Conservation (phyloP, 768 basidiomycete species). For the Sporobolomyces phaffii region DNA sequence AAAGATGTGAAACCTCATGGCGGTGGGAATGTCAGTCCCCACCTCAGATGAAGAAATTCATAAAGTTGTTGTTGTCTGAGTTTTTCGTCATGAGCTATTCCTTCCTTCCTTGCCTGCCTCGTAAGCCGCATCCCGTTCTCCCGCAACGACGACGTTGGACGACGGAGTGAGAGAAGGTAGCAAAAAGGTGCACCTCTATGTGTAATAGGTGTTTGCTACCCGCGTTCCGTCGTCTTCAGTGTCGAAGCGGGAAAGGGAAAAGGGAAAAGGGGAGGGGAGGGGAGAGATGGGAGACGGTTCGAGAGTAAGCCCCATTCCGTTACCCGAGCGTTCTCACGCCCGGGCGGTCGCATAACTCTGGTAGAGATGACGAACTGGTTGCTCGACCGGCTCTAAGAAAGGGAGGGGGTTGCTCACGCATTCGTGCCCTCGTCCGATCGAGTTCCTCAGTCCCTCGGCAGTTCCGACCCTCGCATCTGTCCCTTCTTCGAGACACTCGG, state of each 20-base stretch:
- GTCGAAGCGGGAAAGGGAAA: background rate
- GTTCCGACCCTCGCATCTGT: background rate
- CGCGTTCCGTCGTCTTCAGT: background rate
- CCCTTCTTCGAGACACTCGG: background rate
- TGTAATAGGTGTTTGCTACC: slow-evolving; percentile 2
- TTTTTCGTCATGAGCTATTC: slow-evolving; percentile 13
- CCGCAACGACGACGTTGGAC: too few species aligned
- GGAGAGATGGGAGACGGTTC: slow-evolving; percentile 18
- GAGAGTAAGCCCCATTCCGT: slow-evolving; percentile 40
- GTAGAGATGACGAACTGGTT: slow-evolving; percentile 34
- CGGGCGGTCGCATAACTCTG: slow-evolving; percentile 36
- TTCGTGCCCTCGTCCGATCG: too few species aligned
- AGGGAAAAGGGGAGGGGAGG: background rate
- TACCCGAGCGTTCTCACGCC: background rate
- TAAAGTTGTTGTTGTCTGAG: slow-evolving; percentile 20
- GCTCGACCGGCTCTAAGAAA: slow-evolving; percentile 20
- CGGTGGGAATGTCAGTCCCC: background rate
- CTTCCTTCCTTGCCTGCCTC: background rate
- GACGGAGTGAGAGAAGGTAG: background rate
- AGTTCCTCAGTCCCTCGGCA: background rate
- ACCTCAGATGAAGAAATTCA: slow-evolving; percentile 34
- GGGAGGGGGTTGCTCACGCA: background rate
- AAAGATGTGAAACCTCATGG: slow-evolving; percentile 18
- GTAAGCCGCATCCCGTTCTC: background rate
- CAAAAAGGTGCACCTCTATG: slow-evolving; percentile 10